phyloP scores from a whole-genome alignment of 129 eudicot species.

The Centella asiatica region DNA sequence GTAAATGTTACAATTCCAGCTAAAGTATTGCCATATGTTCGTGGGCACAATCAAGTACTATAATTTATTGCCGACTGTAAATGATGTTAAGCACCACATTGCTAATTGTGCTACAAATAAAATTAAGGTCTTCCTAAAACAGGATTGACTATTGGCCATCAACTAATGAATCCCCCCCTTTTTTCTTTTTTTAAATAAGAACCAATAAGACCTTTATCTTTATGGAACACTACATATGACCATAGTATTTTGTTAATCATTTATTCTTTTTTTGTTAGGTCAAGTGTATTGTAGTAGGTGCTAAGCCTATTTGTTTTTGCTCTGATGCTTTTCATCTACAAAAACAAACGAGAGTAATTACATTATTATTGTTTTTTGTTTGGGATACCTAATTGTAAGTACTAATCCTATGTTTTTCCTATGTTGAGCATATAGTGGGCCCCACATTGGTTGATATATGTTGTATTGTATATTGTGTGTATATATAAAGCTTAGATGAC shows the following conservation, averaged over 20 bases:
- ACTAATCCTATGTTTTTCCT: neutral
- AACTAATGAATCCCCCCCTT: too few species aligned
- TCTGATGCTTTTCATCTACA: neutral
- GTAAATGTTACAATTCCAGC: neutral
- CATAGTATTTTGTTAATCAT: neutral
- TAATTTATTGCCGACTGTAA: neutral
- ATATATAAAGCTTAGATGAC: neutral
- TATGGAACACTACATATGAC: neutral
- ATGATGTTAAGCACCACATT: neutral
- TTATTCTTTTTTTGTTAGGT: too few species aligned
- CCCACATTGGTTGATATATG: neutral
- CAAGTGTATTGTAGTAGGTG: neutral
- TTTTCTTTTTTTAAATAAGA: neutral
- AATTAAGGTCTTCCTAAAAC: neutral
- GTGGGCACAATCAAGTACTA: slow-evolving; percentile 6
- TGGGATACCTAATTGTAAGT: neutral
- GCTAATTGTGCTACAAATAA: neutral
- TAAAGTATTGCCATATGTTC: neutral
- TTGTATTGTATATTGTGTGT: neutral
- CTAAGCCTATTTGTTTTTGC: neutral
- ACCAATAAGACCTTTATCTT: neutral
- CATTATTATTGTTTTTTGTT: neutral
- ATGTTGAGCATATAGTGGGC: neutral
- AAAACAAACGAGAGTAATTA: too few species aligned
- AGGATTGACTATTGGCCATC: neutral